Percentiles rank a stretch among this genome's conserved stretches.
These are phyloP conservation scores for Boletus fagicola DNA, from an alignment of 768 basidiomycete species.

Conservation along the genomic window DNA sequence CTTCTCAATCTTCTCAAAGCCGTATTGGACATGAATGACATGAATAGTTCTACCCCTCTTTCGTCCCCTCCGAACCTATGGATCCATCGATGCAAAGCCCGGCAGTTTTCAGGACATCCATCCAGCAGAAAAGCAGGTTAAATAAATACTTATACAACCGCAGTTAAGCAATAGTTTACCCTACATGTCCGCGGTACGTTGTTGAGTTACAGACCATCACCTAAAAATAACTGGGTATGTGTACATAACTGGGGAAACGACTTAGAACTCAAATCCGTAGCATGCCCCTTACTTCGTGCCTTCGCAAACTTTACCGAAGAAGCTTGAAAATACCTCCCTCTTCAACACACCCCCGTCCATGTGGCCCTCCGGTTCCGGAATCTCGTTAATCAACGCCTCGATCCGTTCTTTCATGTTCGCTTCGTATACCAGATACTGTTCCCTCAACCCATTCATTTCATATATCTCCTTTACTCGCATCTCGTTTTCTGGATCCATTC, in stretches of 20 bases:
- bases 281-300: background rate
- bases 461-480: slow-evolving; percentile 2
- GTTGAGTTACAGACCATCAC: background rate
- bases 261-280: too few species aligned
- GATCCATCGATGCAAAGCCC: too few species aligned
- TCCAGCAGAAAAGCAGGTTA: background rate
- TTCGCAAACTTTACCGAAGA: background rate
- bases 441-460: background rate
- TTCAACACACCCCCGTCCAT: background rate
- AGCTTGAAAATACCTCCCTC: background rate
- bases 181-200: background rate
- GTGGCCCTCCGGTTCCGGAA: background rate
- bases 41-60: too few species aligned
- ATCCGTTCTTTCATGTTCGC: background rate
- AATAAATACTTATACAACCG: background rate
- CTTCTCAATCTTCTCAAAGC: too few species aligned
- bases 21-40: too few species aligned
- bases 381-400: background rate
- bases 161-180: background rate
- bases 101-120: too few species aligned
- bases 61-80: too few species aligned
- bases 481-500: background rate
- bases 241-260: background rate
- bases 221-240: background rate
- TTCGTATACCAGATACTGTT: background rate